Conservation (phyloP, 345 rosid genomes). For the Lepidium sativum region DNA sequence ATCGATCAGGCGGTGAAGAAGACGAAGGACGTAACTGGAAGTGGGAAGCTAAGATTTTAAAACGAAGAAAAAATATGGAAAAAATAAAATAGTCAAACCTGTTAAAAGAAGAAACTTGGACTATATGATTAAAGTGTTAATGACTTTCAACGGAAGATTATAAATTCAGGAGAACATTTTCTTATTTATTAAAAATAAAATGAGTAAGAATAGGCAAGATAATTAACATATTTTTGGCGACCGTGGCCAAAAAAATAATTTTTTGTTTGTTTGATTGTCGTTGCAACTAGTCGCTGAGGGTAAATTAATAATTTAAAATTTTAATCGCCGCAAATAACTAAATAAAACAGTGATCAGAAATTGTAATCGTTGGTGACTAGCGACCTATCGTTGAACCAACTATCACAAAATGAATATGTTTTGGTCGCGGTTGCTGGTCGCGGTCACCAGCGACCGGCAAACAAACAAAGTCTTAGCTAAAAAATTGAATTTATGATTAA, state of each 20-base stretch:
- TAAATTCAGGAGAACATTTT: background rate
- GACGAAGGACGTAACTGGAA: background rate
- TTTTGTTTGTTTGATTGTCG: too few relatives aligned
- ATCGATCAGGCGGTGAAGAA: background rate
- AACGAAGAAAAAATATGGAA: background rate
- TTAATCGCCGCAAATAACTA: too few relatives aligned
- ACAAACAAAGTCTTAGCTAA: too few relatives aligned
- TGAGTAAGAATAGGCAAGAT: background rate
- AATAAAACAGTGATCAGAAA: too few relatives aligned
- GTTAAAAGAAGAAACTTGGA: background rate
- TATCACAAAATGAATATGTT: too few relatives aligned
- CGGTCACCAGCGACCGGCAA: accelerated
- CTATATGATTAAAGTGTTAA: background rate
- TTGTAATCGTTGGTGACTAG: too few relatives aligned
- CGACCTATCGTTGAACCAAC: too few relatives aligned
- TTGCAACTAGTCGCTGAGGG: too few relatives aligned
- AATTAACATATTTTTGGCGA: background rate
- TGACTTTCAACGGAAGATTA: background rate
- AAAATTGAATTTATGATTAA: too few relatives aligned
- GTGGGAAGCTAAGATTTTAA: background rate
- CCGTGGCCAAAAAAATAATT: background rate
- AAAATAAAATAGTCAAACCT: background rate
- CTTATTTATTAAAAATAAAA: background rate
- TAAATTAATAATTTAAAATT: too few relatives aligned
- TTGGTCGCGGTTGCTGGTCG: too few relatives aligned